Evolutionary conservation across 345 rosid genomes (phyloP), one percentile per base, ranked within the genome.

Genomic region (Diplotaxis tenuifolia): DNA sequence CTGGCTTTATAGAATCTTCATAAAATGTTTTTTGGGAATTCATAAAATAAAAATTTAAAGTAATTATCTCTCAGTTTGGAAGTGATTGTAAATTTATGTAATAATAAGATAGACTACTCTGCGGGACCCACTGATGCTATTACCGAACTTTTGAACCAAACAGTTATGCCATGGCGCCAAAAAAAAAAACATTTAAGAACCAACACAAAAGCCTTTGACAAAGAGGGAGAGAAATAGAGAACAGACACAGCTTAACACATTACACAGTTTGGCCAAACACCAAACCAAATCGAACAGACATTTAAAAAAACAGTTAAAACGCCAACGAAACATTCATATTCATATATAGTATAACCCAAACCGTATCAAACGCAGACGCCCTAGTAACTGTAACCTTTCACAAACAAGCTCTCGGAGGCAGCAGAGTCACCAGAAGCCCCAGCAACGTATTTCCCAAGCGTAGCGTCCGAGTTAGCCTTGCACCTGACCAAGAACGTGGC

Each of bases 351-450:
- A 15, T 65, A 32, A 45, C 15, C 53, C 59, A 62, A 55, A 62
- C 53, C 9, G 15, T 29, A 62, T 68, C 25, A 32, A 59, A 45
- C 38, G 25, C 34, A 40, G 15, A 42, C 25, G 32, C 20, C 70
- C 65, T 70, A 93, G 75, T 94, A 91, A 83, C 89, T 94, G 86
- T 94, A 94, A 9, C 84, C 98, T 79, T 89, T 83, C 55, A 85
- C 96, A 42, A 67, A 88, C 87, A 94, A 78, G 80, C 97, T 91
- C 87, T 94, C 92, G 0, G 95, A 88, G 63, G 93, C 95, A 78
- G 88, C 78, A 6, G 90, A 86, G 25, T 87, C 87, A 59, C 68
- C 52, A 0, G 76, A 66, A 3, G 81, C 88, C 23, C 81, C 86
- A 0, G 90, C 88, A 0, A 53, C 20, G 66, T 85, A 91, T 79